Base-by-base conservation (phyloP, 2,329 filamentous ascomycete genomes). In the Cadophora malorum region DNA sequence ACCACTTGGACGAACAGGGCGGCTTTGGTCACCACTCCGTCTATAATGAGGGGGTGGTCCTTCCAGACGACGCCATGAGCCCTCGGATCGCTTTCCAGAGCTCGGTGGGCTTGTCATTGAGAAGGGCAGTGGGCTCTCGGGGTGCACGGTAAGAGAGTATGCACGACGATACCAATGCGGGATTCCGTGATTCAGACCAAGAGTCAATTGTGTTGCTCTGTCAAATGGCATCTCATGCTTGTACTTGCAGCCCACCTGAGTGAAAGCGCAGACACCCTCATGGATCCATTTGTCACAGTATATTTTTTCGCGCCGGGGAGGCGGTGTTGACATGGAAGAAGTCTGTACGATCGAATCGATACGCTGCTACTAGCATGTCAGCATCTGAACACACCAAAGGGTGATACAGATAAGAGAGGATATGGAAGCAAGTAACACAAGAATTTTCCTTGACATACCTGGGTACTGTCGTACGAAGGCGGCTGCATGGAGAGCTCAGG, bases 201-300 rank as follows among this genome's bases (percentile, higher is more conserved):
- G 83, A 7, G 85, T 83, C 53, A 86, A 81, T 73, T 96, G 87
- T 0, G 88, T 91, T 0, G 83, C 81, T 62, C 83, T 83, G 71
- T 94, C 88, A 31, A 81, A 79, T 0, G 94, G 94, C 91, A 97
- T 97, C 78, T 96, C 92, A 78, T 97, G 94, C 81, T 94, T 95
- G 83, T 89, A 97, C 72, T 90, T 88, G 81, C 94, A 97, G 0
- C 94, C 94, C 76, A 94, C 90, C 78, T 96, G 92, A 3, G 86
- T 89, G 78, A 93, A 97, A 70, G 91, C 91, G 78, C 94, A 97
- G 53, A 92, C 88, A 23, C 93, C 94, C 67, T 91, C 90, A 74
- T 92, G 90, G 65, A 97, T 90, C 94, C 94, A 97, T 79, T 95
- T 93, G 67, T 93, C 92, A 80, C 94, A 97, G 79, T 91, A 97